phyloP scores from a whole-genome alignment of 352 stramenopile genomes.

The Pythium coloratum region DNA sequence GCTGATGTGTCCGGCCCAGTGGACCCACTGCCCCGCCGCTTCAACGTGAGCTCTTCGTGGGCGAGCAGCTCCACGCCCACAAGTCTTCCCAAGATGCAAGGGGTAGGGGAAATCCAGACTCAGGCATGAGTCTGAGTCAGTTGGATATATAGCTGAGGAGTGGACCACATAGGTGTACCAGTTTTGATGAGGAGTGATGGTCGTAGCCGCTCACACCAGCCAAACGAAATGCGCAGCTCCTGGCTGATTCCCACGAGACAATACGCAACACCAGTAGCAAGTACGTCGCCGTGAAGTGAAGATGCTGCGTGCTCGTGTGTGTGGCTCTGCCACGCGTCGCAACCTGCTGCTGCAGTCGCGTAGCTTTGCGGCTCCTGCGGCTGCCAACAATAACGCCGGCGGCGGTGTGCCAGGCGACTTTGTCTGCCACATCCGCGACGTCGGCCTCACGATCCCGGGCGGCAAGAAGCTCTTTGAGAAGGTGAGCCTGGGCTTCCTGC shows the following conservation, averaged over 20 bases:
- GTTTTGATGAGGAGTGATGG: background rate
- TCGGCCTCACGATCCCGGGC: constrained; percentile 74
- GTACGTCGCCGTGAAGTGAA: background rate
- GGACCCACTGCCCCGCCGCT: background rate
- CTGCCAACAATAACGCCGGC: constrained; percentile 54
- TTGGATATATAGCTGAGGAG: background rate
- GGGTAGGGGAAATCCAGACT: background rate
- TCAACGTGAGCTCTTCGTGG: background rate
- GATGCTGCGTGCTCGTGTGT: constrained; percentile 9
- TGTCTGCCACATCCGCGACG: constrained; percentile 74
- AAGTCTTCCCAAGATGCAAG: background rate
- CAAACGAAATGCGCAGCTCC: constrained; percentile 1
- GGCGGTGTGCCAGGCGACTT: constrained; percentile 82
- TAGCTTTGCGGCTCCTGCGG: constrained; percentile 20
- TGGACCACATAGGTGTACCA: background rate
- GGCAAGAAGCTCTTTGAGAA: constrained; percentile 86
- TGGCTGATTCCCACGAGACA: background rate
- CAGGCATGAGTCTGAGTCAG: background rate
- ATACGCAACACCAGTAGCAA: background rate
- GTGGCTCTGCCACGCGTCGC: background rate
- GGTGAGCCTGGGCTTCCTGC: constrained; percentile 76
- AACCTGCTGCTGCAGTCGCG: constrained; percentile 9
- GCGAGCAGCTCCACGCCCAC: background rate
- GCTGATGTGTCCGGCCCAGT: background rate
- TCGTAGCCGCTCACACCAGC: constrained; percentile 1